Evolutionary conservation across 768 basidiomycete genomes (phyloP).

Genomic region (Lactarius akahatsu): DNA sequence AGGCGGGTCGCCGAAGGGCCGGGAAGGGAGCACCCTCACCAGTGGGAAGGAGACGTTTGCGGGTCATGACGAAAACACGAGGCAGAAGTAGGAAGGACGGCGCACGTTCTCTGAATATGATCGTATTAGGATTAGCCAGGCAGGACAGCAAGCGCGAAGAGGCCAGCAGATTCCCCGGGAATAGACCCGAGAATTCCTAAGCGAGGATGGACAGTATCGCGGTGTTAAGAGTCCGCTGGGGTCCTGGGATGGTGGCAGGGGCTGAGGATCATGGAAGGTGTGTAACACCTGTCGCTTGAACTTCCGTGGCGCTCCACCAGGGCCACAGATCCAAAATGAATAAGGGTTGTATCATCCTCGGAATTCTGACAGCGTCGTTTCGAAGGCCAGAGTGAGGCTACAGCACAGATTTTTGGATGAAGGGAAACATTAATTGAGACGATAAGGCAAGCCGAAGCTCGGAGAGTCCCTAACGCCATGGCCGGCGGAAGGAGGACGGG

Average conservation of each 20-base stretch:
- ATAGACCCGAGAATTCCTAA: constrained; percentile 14
- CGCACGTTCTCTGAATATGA: constrained; percentile 1
- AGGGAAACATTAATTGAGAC: not conserved
- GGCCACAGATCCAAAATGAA: not conserved
- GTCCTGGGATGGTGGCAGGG: not conserved
- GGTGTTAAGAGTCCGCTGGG: constrained; percentile 8
- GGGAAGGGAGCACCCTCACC: not conserved
- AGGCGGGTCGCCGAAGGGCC: not conserved
- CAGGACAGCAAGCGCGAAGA: not conserved
- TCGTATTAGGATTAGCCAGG: not conserved
- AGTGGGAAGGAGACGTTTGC: not conserved
- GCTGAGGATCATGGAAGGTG: constrained; percentile 1
- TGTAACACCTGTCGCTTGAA: not conserved
- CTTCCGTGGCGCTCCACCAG: constrained; percentile 8
- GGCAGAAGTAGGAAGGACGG: not conserved
- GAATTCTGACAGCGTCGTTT: too few relatives aligned
- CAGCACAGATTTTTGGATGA: not conserved
- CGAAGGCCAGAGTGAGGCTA: too few relatives aligned
- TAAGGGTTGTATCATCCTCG: not conserved
- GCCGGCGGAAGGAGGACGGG: not conserved
- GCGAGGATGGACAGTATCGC: not conserved
- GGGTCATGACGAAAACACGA: not conserved
- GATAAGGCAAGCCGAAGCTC: not conserved
- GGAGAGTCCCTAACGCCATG: not conserved
- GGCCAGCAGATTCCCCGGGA: constrained; percentile 25